Evolutionary conservation across 2,329 filamentous ascomycete species (phyloP).

Genomic region (Xylaria hypoxylon): DNA sequence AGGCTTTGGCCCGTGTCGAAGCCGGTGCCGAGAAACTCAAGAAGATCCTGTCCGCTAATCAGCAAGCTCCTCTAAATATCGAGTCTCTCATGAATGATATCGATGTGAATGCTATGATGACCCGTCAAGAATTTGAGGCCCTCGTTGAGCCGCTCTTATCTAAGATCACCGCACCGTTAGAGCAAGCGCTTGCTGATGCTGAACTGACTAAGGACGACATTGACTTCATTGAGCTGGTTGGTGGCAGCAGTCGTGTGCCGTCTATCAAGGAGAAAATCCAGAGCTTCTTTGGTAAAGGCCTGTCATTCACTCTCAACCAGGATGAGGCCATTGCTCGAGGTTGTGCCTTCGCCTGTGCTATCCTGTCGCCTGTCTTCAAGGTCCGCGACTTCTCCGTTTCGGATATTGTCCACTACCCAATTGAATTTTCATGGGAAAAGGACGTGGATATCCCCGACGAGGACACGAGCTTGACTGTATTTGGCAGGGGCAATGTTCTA

Average conservation of each 20-base stretch:
- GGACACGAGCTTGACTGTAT: conserved; percentile 96
- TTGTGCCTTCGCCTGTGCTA: conserved; percentile 97
- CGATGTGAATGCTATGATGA: conserved; percentile 89
- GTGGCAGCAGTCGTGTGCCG: conserved; percentile 93
- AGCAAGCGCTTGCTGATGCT: conserved; percentile 93
- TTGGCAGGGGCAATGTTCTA: conserved; percentile 96
- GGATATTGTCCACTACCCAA: conserved; percentile 97
- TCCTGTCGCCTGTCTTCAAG: conserved; percentile 96
- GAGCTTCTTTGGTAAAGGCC: conserved; percentile 88
- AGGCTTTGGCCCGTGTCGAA: conserved; percentile 87
- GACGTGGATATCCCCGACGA: conserved; percentile 98
- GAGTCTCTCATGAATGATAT: conserved; percentile 99
- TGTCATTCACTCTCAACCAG: conserved; percentile 98
- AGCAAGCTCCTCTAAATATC: conserved; percentile 91
- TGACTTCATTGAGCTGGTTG: conserved; percentile 91
- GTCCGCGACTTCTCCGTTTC: conserved; percentile 98
- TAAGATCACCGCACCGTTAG: conserved; percentile 78
- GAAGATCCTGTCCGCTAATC: conserved; percentile 97
- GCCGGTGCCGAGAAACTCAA: conserved; percentile 96
- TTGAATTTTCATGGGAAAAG: conserved; percentile 99
- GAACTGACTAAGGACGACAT: conserved; percentile 93
- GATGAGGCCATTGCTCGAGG: conserved; percentile 97
- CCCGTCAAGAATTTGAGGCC: conserved; percentile 92
- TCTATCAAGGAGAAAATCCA: conserved; percentile 90
- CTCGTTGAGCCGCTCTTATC: conserved; percentile 86